phyloP scores from a whole-genome alignment of 192 early-diverging fungal species.

The Thamnidium elegans region DNA sequence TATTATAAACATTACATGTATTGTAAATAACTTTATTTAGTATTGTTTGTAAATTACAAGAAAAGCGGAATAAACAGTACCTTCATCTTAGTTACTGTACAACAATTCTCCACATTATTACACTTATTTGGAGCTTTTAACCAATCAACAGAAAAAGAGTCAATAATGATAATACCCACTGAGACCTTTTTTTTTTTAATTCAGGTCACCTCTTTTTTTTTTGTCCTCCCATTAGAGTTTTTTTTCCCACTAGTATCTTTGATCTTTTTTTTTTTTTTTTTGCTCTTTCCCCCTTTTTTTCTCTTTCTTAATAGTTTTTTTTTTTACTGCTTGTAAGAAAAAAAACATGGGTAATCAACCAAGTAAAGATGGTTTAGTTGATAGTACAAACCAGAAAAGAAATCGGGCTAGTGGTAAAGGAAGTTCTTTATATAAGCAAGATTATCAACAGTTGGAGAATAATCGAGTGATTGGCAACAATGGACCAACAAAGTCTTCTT shows the following conservation, averaged over 20 bases:
- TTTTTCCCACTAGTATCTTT: neutral
- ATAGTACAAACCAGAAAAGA: neutral
- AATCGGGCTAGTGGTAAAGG: neutral
- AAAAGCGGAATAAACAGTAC: too few species aligned
- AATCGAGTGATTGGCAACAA: too few species aligned
- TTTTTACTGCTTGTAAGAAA: neutral
- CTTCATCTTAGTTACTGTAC: too few species aligned
- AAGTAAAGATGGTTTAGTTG: slow-evolving; percentile 10
- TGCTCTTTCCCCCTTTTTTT: neutral
- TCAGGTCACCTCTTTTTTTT: neutral
- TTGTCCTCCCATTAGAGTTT: neutral
- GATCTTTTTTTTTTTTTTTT: neutral
- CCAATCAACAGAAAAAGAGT: too few species aligned
- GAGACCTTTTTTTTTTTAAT: too few species aligned
- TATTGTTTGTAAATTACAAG: too few species aligned
- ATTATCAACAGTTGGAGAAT: neutral
- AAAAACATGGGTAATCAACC: slow-evolving; percentile 20
- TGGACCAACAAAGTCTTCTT: too few species aligned
- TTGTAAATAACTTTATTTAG: too few species aligned
- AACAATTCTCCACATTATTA: too few species aligned
- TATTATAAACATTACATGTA: too few species aligned
- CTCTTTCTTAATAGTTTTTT: neutral
- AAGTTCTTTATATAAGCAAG: neutral
- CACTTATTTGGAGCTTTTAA: too few species aligned
- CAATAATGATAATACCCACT: too few species aligned